These are phyloP conservation scores for Suillus discolor DNA, from an alignment of 768 basidiomycete species.

Conservation along the genomic window DNA sequence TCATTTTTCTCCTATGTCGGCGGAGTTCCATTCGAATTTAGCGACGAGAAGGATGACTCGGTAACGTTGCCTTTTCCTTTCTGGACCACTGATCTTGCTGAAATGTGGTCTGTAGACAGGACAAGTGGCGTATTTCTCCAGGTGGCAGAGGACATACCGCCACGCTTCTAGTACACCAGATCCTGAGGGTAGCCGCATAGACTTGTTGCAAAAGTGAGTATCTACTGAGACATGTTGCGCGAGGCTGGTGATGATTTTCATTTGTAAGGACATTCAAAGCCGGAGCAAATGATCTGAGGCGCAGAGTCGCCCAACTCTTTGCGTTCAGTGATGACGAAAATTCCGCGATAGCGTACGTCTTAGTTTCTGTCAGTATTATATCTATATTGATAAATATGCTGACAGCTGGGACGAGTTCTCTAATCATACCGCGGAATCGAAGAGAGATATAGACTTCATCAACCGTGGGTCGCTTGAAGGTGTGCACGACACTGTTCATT, in stretches of 20 bases:
- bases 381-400: slow-evolving; percentile 3
- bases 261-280: slow-evolving; percentile 20
- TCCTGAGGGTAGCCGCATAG: slow-evolving; percentile 16
- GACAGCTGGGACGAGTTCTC: slow-evolving; percentile 33
- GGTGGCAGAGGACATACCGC: slow-evolving; percentile 24
- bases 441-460: slow-evolving; percentile 12
- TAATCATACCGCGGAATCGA: slow-evolving; percentile 24
- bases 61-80: slow-evolving; percentile 10
- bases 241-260: background rate
- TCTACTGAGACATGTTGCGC: background rate
- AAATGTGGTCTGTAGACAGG: slow-evolving; percentile 9
- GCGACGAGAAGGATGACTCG: slow-evolving; percentile 6
- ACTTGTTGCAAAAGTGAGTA: slow-evolving; percentile 19
- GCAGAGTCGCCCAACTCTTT: slow-evolving; percentile 22
- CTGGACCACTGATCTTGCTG: background rate
- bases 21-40: slow-evolving; percentile 24
- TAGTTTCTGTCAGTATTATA: background rate
- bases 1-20: slow-evolving; percentile 16
- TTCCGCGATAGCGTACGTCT: slow-evolving; percentile 14
- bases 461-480: slow-evolving; percentile 24
- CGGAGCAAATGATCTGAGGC: slow-evolving; percentile 16
- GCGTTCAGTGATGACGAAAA: slow-evolving; percentile 18
- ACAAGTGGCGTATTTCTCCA: slow-evolving; percentile 19
- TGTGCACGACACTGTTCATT: slow-evolving; percentile 23
- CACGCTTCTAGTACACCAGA: slow-evolving; percentile 16